Conservation (phyloP, 2,329 filamentous ascomycete species). For the Aspergillus versicolor region DNA sequence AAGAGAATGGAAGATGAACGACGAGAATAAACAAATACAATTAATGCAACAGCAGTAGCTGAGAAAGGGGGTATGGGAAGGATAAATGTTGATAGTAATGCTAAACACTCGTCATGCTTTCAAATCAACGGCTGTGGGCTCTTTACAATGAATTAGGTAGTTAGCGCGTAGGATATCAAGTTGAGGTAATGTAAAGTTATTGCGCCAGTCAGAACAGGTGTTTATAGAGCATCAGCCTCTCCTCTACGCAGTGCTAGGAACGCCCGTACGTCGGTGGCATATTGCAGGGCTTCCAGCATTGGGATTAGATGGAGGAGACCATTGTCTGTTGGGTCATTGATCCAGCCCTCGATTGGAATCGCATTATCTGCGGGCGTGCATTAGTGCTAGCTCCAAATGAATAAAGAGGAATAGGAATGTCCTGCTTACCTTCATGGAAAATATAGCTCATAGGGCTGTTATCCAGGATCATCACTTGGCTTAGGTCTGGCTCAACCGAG, state of each 20-base stretch:
- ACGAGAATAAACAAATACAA: background rate
- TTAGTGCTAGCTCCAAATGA: background rate
- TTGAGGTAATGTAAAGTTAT: background rate
- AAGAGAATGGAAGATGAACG: background rate
- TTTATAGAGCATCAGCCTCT: conserved; percentile 52
- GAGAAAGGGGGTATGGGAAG: conserved; percentile 16
- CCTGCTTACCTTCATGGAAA: conserved; percentile 83
- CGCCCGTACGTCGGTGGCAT: conserved; percentile 92
- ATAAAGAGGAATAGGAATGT: background rate
- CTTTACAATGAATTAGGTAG: conserved; percentile 17
- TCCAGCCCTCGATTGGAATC: conserved; percentile 98
- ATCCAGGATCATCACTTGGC: conserved; percentile 98
- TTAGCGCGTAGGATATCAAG: conserved; percentile 9
- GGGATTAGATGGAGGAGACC: conserved; percentile 91
- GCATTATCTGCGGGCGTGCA: conserved; percentile 75
- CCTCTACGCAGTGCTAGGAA: conserved; percentile 85
- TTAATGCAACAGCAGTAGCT: conserved; percentile 4
- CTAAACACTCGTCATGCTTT: conserved; percentile 13
- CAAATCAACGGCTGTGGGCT: background rate
- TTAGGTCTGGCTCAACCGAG: conserved; percentile 92
- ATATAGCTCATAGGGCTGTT: conserved; percentile 98
- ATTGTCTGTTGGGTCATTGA: conserved; percentile 95
- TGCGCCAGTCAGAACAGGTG: background rate
- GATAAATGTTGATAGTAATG: conserved; percentile 4
- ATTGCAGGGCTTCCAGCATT: conserved; percentile 88